Base-by-base conservation (phyloP, 1,284 basidiomycete species). In the Leccinum pseudoinsigne region DNA sequence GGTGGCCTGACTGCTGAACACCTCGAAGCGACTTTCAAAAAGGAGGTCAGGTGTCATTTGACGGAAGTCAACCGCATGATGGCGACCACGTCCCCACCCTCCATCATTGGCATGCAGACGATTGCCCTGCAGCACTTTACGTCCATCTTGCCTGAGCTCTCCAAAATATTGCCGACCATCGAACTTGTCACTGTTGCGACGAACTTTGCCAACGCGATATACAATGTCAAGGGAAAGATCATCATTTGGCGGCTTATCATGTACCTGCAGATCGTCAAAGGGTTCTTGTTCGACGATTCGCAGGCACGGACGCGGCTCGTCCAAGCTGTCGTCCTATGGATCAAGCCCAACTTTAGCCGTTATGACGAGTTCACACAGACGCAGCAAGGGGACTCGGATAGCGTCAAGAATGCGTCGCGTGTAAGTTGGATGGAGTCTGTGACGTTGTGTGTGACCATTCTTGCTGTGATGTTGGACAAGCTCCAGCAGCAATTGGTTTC, bases 71-170 rank as follows among this genome's bases (percentile, higher is more conserved):
- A 93, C 70, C 83, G 86, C 54, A 89, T 99, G 84, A 97, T 99
- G 23, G 82, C 87, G 0, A 87, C 87, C 0, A 84, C 84, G 2
- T 84, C 90, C 16, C 93, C 93, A 0, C 82, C 87, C 2, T 87
- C 95, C 14, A 93, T 96, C 72, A 95, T 99, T 64, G 97, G 97
- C 54, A 97, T 96, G 1, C 96, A 99, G 75, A 97, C 94, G 0
- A 88, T 96, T 66, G 93, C 93, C 1, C 82, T 99, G 9, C 95
- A 98, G 73, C 92, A 97, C 76, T 98, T 89, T 75, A 92, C 95
- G 3, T 93, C 93, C 28, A 93, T 97, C 63, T 81, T 98, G 10
- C 95, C 96, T 1, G 93, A 95, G 72, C 81, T 98, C 14, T 82
- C 86, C 23, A 89, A 92, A 69, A 88, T 95, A 12, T 95, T 94